A percentile compares a stretch with the other conserved stretches of the same genome.
Conservation (phyloP, 768 basidiomycete genomes). For the Dioszegia hungarica region DNA sequence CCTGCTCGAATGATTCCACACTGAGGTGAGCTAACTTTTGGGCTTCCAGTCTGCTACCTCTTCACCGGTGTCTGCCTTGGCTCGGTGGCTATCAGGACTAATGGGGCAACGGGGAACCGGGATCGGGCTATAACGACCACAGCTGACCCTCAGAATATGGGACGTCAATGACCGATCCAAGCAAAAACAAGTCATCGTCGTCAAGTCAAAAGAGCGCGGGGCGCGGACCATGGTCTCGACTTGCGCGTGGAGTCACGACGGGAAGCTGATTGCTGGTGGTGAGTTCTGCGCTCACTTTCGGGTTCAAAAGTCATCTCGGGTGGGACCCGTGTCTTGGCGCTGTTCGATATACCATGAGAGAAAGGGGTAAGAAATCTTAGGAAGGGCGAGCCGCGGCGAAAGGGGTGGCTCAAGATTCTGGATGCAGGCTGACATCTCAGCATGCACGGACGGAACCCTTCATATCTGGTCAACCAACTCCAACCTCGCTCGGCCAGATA, state of each 20-base stretch:
- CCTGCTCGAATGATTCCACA: conserved; percentile 90
- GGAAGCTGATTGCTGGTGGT: conserved; percentile 86
- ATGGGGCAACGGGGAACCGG: no score
- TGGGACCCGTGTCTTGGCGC: neutral
- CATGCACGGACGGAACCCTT: conserved; percentile 82
- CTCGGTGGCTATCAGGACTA: no score
- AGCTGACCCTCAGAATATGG: conserved; percentile 98
- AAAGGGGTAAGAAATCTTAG: no score
- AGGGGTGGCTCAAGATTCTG: neutral
- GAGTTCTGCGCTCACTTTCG: conserved; percentile 16
- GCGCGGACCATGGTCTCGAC: conserved; percentile 84
- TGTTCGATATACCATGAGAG: no score
- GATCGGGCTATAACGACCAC: no score
- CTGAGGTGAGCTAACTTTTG: conserved; percentile 60
- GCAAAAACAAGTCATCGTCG: conserved; percentile 91
- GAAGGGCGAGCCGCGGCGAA: no score
- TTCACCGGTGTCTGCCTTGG: no score
- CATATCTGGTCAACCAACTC: conserved; percentile 89
- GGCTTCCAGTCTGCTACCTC: no score
- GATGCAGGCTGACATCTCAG: conserved; percentile 51
- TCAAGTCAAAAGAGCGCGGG: conserved; percentile 92
- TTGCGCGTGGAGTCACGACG: conserved; percentile 84
- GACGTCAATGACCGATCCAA: conserved; percentile 86
- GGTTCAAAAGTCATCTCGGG: no score
- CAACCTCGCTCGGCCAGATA: conserved; percentile 87